Evolutionary conservation across 1,284 basidiomycete species (phyloP).

Genomic region (Gastroboletus turbinatus): DNA sequence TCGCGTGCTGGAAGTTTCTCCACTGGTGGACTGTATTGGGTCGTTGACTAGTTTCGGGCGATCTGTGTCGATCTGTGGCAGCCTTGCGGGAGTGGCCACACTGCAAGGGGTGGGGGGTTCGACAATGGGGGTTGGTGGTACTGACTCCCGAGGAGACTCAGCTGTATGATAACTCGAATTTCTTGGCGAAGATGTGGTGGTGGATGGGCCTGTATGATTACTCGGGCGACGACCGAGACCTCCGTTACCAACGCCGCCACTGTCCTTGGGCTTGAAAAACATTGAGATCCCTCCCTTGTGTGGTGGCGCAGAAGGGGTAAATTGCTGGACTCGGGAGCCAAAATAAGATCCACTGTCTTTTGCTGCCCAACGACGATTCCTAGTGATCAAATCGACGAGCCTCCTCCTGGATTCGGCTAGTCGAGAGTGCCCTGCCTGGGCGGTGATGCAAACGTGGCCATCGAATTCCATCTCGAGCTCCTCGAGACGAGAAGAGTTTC

Average conservation of each 20-base stretch:
- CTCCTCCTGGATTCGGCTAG: slow-evolving; percentile 13
- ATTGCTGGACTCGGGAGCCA: slow-evolving; percentile 8
- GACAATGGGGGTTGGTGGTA: slow-evolving; percentile 10
- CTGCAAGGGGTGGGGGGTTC: slow-evolving; percentile 11
- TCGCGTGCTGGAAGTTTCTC: slow-evolving; percentile 10
- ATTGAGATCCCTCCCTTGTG: background rate
- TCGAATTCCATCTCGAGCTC: slow-evolving; percentile 23
- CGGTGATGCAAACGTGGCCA: slow-evolving; percentile 27
- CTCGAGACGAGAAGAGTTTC: slow-evolving; percentile 11
- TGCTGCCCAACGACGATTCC: slow-evolving; percentile 8
- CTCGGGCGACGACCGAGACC: background rate
- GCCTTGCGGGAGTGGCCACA: background rate
- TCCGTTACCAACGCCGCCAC: background rate
- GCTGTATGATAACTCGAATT: slow-evolving; percentile 14
- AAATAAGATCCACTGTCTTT: slow-evolving; percentile 16
- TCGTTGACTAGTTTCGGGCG: background rate
- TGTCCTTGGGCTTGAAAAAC: background rate
- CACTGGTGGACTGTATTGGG: slow-evolving; percentile 5
- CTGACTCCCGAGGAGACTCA: slow-evolving; percentile 12
- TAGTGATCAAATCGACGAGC: slow-evolving; percentile 17
- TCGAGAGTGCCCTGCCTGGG: slow-evolving; percentile 13
- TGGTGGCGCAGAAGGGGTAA: background rate
- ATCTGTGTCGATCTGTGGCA: slow-evolving; percentile 3
- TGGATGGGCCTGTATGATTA: background rate
- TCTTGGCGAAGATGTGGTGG: background rate